These are phyloP conservation scores for Dictyostelium brefeldianum DNA, from an alignment of 78 protist species.

Conservation along the genomic window DNA sequence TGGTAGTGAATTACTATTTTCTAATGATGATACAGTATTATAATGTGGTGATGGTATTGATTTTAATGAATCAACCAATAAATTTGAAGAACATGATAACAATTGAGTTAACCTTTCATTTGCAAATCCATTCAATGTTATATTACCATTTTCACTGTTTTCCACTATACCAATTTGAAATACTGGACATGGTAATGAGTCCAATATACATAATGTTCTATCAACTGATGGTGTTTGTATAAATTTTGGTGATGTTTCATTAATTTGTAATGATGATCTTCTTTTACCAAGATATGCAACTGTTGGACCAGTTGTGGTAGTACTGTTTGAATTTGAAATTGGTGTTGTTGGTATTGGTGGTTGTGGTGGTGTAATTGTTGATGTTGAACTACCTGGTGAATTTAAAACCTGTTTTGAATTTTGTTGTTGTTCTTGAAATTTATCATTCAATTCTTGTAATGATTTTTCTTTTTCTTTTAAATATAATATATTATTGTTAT, in stretches of 20 bases:
- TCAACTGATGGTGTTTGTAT: slow-evolving; percentile 11
- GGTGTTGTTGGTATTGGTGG: not conserved
- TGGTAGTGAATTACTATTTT: not conserved
- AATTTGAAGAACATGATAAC: not conserved
- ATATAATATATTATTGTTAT: not conserved
- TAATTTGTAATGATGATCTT: slow-evolving; percentile 26
- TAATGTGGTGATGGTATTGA: slow-evolving; percentile 26
- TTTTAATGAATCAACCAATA: slow-evolving; percentile 15
- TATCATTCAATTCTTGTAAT: not conserved
- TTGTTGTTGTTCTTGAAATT: slow-evolving; percentile 20
- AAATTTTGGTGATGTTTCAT: slow-evolving; percentile 26
- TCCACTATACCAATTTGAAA: slow-evolving; percentile 7
- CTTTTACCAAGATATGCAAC: not conserved
- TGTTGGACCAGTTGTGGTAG: not conserved
- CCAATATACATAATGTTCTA: slow-evolving; percentile 15
- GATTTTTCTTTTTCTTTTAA: not conserved
- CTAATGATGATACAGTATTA: slow-evolving; percentile 7
- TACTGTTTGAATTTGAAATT: not conserved
- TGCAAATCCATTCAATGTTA: slow-evolving; percentile 15
- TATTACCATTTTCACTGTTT: slow-evolving; percentile 26
- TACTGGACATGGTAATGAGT: slow-evolving; percentile 20
- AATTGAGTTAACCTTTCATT: not conserved
- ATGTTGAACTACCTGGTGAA: not conserved
- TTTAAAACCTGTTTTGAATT: not conserved
- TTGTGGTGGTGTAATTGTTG: not conserved